A percentile compares a stretch with the other conserved stretches of the same genome.
phyloP scores from a whole-genome alignment of 1,139 yeast species.

The Pichia cactophila region DNA sequence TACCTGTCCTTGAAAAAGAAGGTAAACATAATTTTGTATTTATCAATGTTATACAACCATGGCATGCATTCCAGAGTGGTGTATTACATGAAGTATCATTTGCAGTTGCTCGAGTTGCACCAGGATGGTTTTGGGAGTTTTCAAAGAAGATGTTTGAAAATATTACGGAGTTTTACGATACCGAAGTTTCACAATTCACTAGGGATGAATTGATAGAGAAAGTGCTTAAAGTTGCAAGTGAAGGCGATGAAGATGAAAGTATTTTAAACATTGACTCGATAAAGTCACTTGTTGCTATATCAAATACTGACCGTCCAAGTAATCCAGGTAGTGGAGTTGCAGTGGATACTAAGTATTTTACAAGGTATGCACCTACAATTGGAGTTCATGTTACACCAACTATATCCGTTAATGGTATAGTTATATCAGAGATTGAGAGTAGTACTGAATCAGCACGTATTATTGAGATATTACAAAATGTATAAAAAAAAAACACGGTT shows the following conservation, averaged over 20 bases:
- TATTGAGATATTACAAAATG: slow-evolving; percentile 24
- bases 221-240: slow-evolving; percentile 39
- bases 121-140: slow-evolving; percentile 58
- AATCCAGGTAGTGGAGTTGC: slow-evolving; percentile 57
- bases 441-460: slow-evolving; percentile 31
- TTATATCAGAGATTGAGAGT: slow-evolving; percentile 36
- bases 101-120: slow-evolving; percentile 54
- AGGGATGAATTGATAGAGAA: slow-evolving; percentile 52
- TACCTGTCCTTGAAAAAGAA: slow-evolving; percentile 47
- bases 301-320: background rate
- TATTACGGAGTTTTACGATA: slow-evolving; percentile 53
- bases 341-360: slow-evolving; percentile 63
- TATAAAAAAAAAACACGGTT: background rate
- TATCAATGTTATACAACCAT: slow-evolving; percentile 72
- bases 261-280: slow-evolving; percentile 23
- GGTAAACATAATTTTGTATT: slow-evolving; percentile 49
- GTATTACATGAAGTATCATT: slow-evolving; percentile 65
- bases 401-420: slow-evolving; percentile 62
- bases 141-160: slow-evolving; percentile 48
- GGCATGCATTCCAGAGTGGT: slow-evolving; percentile 67
- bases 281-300: background rate
- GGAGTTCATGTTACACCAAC: slow-evolving; percentile 88
- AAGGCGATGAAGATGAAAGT: background rate
- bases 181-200: slow-evolving; percentile 44
- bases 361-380: slow-evolving; percentile 64